Base-by-base conservation (phyloP, 345 rosid genomes). In the Populus davidiana region DNA sequence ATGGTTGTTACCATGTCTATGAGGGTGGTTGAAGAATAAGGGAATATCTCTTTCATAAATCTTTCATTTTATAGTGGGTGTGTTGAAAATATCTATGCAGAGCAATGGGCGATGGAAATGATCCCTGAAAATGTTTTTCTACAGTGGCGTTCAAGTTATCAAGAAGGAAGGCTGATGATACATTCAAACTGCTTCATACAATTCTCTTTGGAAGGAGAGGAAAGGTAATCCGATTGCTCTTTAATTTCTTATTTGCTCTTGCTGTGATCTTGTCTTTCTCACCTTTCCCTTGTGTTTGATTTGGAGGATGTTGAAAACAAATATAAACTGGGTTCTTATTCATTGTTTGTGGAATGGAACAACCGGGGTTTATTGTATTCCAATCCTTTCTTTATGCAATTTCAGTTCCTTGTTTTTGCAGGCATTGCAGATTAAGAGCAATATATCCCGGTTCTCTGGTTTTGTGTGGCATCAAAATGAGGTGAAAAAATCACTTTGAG, bases 391-490 rank as follows among this genome's bases (percentile, higher is more conserved):
- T 59, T 67, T 80, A 62, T 80, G 70, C 63, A 71, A 81, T 75
- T 75, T 67, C 23, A n/a, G 49, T 75, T 78, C 83, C 75, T 78
- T 85, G 25, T 71, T 83, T 71, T 83, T 80, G 87, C 93, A 95
- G 99, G 98, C 98, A 47, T 67, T 86, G 80, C 92, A 92, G 84
- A 75, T 95, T 81, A 95, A 90, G 93, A 86, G 88, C 71, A 88
- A 95, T 81, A 86, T 95, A 80, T 86, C 90, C 33, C 89, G 91
- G 66, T 95, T 95, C 81, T 93, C 99, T 84, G 99, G 99, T 71
- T 95, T 86, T 86, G 92, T 86, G 41, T 93, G 97, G 99, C 94
- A 82, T 76, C 94, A 87, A 72, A 86, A 95, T 82, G 97, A 92
- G 98, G 99, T 95, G 82, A 72, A 41, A 3, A 54, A 20, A 20